Evolutionary conservation across 2,329 filamentous ascomycete species (phyloP).

Genomic region (Parasarocladium wereldwijsianum): DNA sequence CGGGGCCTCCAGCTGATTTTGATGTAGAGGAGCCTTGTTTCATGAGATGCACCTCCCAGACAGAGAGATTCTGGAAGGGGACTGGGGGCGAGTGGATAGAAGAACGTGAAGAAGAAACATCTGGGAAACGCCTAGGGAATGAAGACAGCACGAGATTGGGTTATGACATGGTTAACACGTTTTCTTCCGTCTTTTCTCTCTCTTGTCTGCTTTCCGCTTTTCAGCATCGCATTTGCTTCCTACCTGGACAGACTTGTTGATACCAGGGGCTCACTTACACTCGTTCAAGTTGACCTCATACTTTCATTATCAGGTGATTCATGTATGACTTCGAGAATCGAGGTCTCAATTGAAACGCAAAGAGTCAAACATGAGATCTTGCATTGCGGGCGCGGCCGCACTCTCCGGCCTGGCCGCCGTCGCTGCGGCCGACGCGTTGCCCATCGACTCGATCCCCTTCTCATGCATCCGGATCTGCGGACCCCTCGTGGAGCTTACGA

Average conservation of each 20-base stretch:
- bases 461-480: constrained; percentile 26
- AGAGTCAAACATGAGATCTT: constrained; percentile 13
- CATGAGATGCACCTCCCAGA: too few relatives aligned
- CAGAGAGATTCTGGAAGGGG: too few relatives aligned
- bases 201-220: too few relatives aligned
- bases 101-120: too few relatives aligned
- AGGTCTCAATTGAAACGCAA: background rate
- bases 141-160: background rate
- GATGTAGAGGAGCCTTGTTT: too few relatives aligned
- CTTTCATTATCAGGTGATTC: background rate
- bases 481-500: constrained; percentile 26
- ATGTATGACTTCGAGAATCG: background rate
- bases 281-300: background rate
- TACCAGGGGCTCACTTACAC: background rate
- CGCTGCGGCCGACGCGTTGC: constrained; percentile 16
- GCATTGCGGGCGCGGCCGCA: constrained; percentile 11
- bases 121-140: too few relatives aligned
- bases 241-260: background rate
- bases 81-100: too few relatives aligned
- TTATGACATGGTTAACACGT: background rate
- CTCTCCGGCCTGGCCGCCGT: constrained; percentile 15
- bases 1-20: too few relatives aligned
- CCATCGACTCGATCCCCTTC: constrained; percentile 20
- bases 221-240: too few relatives aligned
- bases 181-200: background rate